Conservation (phyloP, 2,329 filamentous ascomycete genomes). For the Trichoderma koningii region DNA sequence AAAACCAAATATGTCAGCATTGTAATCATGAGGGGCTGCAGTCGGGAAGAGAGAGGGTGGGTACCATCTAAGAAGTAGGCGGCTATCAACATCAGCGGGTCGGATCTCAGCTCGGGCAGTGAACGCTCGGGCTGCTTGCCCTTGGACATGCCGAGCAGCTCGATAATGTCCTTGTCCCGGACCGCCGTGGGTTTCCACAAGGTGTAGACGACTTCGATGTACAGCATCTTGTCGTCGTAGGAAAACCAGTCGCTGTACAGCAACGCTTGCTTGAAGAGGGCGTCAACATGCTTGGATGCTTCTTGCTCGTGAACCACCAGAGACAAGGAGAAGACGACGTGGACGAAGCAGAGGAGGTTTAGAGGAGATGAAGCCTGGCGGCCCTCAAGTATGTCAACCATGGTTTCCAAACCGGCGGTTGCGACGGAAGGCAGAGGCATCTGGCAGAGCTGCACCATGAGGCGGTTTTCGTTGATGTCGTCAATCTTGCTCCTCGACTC, state of each 20-base stretch:
- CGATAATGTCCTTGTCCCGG: conserved; percentile 36
- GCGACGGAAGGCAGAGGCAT: conserved; percentile 46
- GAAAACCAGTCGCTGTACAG: conserved; percentile 48
- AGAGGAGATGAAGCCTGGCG: conserved; percentile 43
- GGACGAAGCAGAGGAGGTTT: conserved; percentile 54
- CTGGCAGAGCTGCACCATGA: conserved; percentile 46
- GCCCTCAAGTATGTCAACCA: conserved; percentile 46
- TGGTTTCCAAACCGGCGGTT: conserved; percentile 45
- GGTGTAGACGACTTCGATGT: conserved; percentile 47
- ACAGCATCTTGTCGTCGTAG: conserved; percentile 42
- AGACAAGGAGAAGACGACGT: conserved; percentile 55
- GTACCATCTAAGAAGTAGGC: conserved; percentile 56
- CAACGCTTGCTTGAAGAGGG: conserved; percentile 52
- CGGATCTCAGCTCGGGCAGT: conserved; percentile 30
- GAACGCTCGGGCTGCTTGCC: conserved; percentile 45
- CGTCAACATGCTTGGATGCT: conserved; percentile 39
- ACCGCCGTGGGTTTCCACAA: conserved; percentile 53
- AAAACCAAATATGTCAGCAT: neutral
- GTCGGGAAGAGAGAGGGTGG: neutral
- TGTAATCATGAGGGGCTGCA: neutral
- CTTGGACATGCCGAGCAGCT: conserved; percentile 41
- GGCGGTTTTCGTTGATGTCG: conserved; percentile 43
- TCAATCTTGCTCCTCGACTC: conserved; percentile 49
- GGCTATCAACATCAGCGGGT: conserved; percentile 47
- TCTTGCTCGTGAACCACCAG: conserved; percentile 49